These are phyloP conservation scores for Calocybe gambosa DNA, from an alignment of 1,284 basidiomycete genomes.

Conservation along the genomic window DNA sequence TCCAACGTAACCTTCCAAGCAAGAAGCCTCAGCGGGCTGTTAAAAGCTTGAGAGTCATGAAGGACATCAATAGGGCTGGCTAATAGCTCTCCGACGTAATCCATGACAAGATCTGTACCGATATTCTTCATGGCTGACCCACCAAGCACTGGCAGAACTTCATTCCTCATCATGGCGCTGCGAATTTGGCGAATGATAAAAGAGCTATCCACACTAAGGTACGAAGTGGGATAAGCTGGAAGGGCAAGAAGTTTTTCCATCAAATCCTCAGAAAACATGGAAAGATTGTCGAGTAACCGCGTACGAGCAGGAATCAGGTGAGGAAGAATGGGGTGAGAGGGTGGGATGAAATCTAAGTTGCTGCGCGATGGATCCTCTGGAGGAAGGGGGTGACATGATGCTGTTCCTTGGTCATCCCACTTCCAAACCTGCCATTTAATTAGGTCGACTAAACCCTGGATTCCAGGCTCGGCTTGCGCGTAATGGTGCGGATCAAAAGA, in stretches of 20 bases:
- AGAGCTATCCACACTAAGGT: constrained; percentile 47
- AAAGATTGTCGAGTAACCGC: constrained; percentile 68
- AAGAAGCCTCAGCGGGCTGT: constrained; percentile 54
- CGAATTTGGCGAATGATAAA: constrained; percentile 62
- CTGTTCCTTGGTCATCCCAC: constrained; percentile 48
- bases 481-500: constrained; percentile 67
- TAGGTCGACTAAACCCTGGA: constrained; percentile 74
- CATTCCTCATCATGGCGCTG: constrained; percentile 56
- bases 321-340: constrained; percentile 56
- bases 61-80: constrained; percentile 69
- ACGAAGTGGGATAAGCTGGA: constrained; percentile 54
- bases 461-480: constrained; percentile 62
- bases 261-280: constrained; percentile 74
- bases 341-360: constrained; percentile 38
- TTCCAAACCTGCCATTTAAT: constrained; percentile 78
- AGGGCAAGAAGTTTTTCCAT: constrained; percentile 63
- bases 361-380: constrained; percentile 37
- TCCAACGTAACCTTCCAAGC: constrained; percentile 92
- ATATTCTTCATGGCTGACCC: constrained; percentile 80
- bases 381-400: constrained; percentile 48
- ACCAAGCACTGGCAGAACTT: constrained; percentile 76
- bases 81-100: constrained; percentile 78
- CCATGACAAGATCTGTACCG: constrained; percentile 76
- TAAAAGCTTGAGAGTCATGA: constrained; percentile 35
- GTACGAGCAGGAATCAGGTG: constrained; percentile 65